These are phyloP conservation scores for Xenoacremonium recifei DNA, from an alignment of 2,329 filamentous ascomycete genomes.

Conservation along the genomic window DNA sequence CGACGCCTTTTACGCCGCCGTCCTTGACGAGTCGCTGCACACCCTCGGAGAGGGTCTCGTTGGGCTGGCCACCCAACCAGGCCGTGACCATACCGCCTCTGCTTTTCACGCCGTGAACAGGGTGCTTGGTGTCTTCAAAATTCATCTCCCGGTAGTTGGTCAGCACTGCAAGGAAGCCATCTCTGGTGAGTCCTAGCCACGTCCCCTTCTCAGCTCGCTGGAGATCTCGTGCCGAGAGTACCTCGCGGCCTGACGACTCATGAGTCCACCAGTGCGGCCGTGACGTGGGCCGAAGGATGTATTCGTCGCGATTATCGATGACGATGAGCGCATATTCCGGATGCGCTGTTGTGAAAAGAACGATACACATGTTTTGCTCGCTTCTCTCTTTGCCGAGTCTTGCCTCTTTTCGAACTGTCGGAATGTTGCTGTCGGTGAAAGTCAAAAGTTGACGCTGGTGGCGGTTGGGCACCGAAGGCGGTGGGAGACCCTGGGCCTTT, in stretches of 20 bases:
- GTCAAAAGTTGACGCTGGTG: background rate
- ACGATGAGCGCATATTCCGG: constrained; percentile 73
- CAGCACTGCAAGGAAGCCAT: constrained; percentile 60
- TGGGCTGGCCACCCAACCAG: constrained; percentile 53
- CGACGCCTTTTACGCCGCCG: constrained; percentile 56
- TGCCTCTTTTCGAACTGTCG: constrained; percentile 2
- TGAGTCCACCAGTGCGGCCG: constrained; percentile 63
- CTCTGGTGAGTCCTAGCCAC: constrained; percentile 62
- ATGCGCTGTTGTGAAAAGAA: constrained; percentile 71
- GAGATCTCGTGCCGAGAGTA: constrained; percentile 62
- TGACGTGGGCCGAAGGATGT: constrained; percentile 62
- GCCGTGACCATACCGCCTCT: constrained; percentile 64
- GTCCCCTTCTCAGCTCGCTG: constrained; percentile 62
- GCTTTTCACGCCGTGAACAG: constrained; percentile 54
- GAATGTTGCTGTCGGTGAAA: constrained; percentile 1
- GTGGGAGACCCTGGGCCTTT: background rate
- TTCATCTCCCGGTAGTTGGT: constrained; percentile 65
- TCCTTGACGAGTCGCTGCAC: constrained; percentile 52
- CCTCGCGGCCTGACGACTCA: constrained; percentile 37
- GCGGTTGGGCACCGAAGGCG: background rate
- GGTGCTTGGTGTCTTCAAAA: constrained; percentile 47
- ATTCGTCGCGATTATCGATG: constrained; percentile 77
- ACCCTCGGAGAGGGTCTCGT: constrained; percentile 49
- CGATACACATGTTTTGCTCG: constrained; percentile 66
- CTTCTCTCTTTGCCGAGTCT: constrained; percentile 3